Evolutionary conservation across 208 protist genomes (phyloP), one percentile per base, ranked within the genome.

Genomic region (Porcisia deanei): DNA sequence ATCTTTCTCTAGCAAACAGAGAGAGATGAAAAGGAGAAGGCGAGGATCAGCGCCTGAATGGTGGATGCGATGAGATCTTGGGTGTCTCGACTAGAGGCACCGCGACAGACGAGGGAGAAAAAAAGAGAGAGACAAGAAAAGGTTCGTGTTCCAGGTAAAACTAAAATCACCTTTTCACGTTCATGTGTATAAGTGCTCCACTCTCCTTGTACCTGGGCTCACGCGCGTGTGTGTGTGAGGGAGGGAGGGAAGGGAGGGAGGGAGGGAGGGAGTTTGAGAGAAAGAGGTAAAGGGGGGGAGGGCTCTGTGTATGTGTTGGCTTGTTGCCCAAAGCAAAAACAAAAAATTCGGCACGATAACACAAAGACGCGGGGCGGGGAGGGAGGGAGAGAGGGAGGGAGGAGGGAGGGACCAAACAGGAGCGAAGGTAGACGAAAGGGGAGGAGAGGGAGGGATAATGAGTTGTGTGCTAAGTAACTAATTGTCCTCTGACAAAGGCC

Each of bases 1-100:
- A 95, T 95, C 55, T 47, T 71, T 70, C 72, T 74, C 6, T 8
- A 59, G 30, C 57, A 73, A 47, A 58, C 25, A 57, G 12, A 68
- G 4, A 64, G 30, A 18, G 22, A 63, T 30, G 20, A 45, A 18
- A 68, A 18, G 54, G 30, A 18, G 22, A 70, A 54, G 22, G 14
- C 47, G 60, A 16, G 30, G 22, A 41, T 37, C 22, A 49, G 20
- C 39, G 22, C 61, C 39, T 43, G 61, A 1, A 47, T 41, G 18
- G 34, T 10, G 3, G 16, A 41, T 64, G 34, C 16, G 14, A 43
- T 64, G 12, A 22, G 16, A 6, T 10, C 34, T 34, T 43, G 16
- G 61, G 20, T 1, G n/a, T 16, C 8, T 14, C 10, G 43, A 20
- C 20, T 6, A 45, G 12, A 65, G 39, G 14, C n/a, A 47, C 61